Base-by-base conservation (phyloP, 2,329 filamentous ascomycete genomes). In the Claviceps citrina region DNA sequence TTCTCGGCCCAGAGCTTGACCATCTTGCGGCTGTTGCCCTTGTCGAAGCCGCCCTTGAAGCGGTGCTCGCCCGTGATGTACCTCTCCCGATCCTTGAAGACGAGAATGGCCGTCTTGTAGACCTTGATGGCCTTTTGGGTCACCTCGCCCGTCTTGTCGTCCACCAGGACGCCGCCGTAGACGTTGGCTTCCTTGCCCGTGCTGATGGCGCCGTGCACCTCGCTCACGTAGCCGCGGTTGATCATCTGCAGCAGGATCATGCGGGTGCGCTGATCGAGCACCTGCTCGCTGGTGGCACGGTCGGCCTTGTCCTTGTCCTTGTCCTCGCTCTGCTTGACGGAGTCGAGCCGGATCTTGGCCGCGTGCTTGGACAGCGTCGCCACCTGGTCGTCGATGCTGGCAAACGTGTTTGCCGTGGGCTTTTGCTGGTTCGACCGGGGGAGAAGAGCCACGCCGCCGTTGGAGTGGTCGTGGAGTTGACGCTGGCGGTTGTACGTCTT, bases 1-100 rank as follows among this genome's bases (percentile, higher is more conserved):
- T 98, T 98, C 64, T 98, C 89, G 0, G 93, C 93, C 91, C 91
- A 98, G 19, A 95, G 70, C 61, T 94, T 93, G 49, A 98, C 89
- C 89, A 96, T 96, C 49, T 89, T 86, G 36, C 87, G 76, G 64
- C 86, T 94, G 63, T 86, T 93, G 49, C 82, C 82, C 67, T 95
- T 96, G 63, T 89, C 91, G 57, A 89, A 91, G 37, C 89, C 89
- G 45, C 78, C 72, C 50, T 84, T 76, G 68, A 98, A 98, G 19
- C 91, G 73, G 62, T 87, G 86, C 62, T 98, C 91, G 48, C 91
- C 91, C 1, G 81, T 82, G 46, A 98, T 91, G 61, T 98, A 98
- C 53, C 86, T 81, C 62, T 95, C 87, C 43, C 91, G 76, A 62
- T 98, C 91, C 65, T 96, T 96, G 76, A 98, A 98, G 19, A 93